A percentile compares a stretch with the other conserved stretches of the same genome.
Evolutionary conservation across 164 flowering plant genomes (phyloP).

Genomic region (Nymphaea thermarum): DNA sequence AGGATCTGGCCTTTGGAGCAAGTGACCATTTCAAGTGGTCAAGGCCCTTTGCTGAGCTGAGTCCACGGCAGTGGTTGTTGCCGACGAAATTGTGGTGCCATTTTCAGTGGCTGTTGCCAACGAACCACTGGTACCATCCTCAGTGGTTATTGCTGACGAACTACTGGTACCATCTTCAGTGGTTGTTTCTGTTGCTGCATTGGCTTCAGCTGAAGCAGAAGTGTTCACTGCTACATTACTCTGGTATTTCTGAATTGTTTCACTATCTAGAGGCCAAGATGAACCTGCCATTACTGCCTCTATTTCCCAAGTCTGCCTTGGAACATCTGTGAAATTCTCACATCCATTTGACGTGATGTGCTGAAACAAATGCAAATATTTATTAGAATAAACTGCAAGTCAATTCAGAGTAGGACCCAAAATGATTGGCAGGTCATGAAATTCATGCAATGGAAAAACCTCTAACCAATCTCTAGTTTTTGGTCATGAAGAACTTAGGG

Average conservation of each 20-base stretch:
- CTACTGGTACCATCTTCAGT: not conserved
- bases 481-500: too few species aligned
- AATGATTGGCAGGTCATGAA: too few species aligned
- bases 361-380: constrained; percentile 16
- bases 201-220: not conserved
- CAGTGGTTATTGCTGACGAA: not conserved
- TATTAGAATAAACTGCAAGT: too few species aligned
- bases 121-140: not conserved
- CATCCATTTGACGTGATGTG: constrained; percentile 62
- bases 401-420: too few species aligned
- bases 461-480: too few species aligned
- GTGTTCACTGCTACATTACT: not conserved
- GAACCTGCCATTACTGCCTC: constrained; percentile 96
- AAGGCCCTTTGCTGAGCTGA: not conserved
- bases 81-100: not conserved
- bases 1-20: not conserved
- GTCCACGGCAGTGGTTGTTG: not conserved
- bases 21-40: not conserved
- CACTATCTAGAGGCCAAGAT: constrained; percentile 49
- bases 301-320: constrained; percentile 62
- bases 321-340: constrained; percentile 72
- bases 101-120: not conserved
- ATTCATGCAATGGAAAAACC: too few species aligned
- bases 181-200: not conserved
- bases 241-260: not conserved